Conservation (phyloP, 2,329 filamentous ascomycete species). For the Ceratocystis eucalypticola region DNA sequence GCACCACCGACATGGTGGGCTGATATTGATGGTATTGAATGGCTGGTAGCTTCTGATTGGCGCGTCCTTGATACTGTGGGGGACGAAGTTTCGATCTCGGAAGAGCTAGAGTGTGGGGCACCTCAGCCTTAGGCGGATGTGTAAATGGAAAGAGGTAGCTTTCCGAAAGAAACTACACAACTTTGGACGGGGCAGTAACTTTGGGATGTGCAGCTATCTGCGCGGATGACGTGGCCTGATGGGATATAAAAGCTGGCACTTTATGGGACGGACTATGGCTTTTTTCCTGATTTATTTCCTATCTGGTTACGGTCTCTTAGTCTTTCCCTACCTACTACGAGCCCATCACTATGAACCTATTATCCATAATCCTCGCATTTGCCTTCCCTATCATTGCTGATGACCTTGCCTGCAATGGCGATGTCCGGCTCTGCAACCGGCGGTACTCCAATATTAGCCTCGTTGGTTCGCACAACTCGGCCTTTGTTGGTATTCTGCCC, state of each 20-base stretch:
- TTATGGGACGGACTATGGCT: not conserved
- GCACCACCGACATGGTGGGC: conserved; percentile 13
- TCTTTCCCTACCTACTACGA: not conserved
- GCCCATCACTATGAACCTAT: not conserved
- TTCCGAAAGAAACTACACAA: not conserved
- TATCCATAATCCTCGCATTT: not conserved
- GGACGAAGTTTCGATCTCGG: not conserved
- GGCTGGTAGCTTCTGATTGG: conserved; percentile 14
- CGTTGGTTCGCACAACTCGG: conserved; percentile 51
- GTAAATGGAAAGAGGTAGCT: not conserved
- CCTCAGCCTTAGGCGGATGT: not conserved
- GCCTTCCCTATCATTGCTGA: not conserved
- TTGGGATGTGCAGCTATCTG: not conserved
- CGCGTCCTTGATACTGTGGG: not conserved
- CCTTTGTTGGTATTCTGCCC: conserved; percentile 44
- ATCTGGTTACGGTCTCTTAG: not conserved
- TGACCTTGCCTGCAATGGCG: conserved; percentile 40
- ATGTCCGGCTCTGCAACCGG: conserved; percentile 40
- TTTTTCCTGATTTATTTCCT: not conserved
- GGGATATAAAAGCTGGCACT: not conserved
- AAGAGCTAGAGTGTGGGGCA: not conserved
- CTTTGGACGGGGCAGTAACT: not conserved
- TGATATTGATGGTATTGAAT: not conserved
- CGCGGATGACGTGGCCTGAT: not conserved
- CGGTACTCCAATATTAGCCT: conserved; percentile 48